Evolutionary conservation across 805 yeast genomes (phyloP).

Genomic region (Martiniozyma abietophila): DNA sequence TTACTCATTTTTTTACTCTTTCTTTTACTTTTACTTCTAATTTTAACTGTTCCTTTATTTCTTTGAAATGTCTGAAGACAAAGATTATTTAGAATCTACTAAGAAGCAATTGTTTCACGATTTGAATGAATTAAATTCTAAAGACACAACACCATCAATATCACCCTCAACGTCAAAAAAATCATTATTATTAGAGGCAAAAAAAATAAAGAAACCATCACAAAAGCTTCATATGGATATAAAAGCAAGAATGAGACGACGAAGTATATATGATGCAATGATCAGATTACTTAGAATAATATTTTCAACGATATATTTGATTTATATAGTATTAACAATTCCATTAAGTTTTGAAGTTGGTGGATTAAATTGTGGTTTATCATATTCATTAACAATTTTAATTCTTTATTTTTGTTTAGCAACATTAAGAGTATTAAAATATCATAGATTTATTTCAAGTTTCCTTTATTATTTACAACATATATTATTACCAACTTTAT

Average conservation of each 20-base stretch:
- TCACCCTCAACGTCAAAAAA: background rate
- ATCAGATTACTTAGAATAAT: constrained; percentile 24
- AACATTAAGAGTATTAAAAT: constrained; percentile 50
- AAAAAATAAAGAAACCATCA: background rate
- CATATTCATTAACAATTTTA: constrained; percentile 69
- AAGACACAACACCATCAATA: background rate
- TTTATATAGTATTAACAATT: constrained; percentile 67
- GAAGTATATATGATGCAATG: constrained; percentile 12
- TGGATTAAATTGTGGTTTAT: constrained; percentile 80
- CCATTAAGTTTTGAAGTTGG: constrained; percentile 94
- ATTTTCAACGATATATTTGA: constrained; percentile 52
- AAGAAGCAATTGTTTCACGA: no score
- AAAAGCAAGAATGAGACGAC: background rate
- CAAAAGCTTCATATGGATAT: background rate
- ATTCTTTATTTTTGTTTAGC: constrained; percentile 64
- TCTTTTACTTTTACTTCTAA: no score
- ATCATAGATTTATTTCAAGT: constrained; percentile 35
- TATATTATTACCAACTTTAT: constrained; percentile 67
- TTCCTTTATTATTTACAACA: constrained; percentile 73
- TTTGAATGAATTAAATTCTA: no score
- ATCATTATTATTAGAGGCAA: no score
- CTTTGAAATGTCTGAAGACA: no score
- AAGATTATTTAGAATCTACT: no score
- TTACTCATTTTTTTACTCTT: no score
- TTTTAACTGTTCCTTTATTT: no score